phyloP scores from a whole-genome alignment of 2,329 filamentous ascomycete species.

The Fusarium succisae region DNA sequence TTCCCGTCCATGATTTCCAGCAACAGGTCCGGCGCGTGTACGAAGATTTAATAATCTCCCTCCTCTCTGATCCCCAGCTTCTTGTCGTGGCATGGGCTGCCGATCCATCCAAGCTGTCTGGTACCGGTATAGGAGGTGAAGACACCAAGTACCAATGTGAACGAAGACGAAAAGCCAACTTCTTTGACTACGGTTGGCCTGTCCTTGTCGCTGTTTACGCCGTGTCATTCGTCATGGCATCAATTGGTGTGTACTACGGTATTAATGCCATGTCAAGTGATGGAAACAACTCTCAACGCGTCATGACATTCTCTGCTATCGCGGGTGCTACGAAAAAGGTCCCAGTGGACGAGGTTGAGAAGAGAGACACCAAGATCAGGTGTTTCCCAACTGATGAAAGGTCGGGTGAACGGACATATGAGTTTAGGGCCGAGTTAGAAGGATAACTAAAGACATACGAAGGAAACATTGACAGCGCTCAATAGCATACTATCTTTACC shows the following conservation, averaged over 20 bases:
- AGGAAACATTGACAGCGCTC: background rate
- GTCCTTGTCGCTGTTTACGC: slow-evolving; percentile 22
- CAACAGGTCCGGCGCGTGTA: background rate
- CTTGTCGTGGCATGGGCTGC: slow-evolving; percentile 34
- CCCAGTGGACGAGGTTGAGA: slow-evolving; percentile 11
- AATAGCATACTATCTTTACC: background rate
- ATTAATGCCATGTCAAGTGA: slow-evolving; percentile 26
- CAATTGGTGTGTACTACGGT: slow-evolving; percentile 23
- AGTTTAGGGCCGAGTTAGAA: slow-evolving; percentile 27
- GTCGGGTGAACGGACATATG: slow-evolving; percentile 6
- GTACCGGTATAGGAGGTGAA: background rate
- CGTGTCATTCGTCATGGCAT: slow-evolving; percentile 11
- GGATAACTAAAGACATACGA: background rate
- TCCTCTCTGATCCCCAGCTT: slow-evolving; percentile 32
- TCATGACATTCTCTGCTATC: slow-evolving; percentile 32
- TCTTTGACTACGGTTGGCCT: slow-evolving; percentile 19
- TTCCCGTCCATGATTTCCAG: slow-evolving; percentile 13
- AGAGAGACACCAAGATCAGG: slow-evolving; percentile 16
- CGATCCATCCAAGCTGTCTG: slow-evolving; percentile 18
- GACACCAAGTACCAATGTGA: slow-evolving; percentile 18
- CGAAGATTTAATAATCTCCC: slow-evolving; percentile 30
- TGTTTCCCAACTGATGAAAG: slow-evolving; percentile 18
- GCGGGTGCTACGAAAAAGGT: slow-evolving; percentile 28
- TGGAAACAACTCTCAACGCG: slow-evolving; percentile 11
- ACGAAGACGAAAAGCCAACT: slow-evolving; percentile 17